A percentile compares a stretch with the other conserved stretches of the same genome.
phyloP scores from a whole-genome alignment of 2,329 filamentous ascomycete genomes.

The Aspergillus brunneoviolaceus region DNA sequence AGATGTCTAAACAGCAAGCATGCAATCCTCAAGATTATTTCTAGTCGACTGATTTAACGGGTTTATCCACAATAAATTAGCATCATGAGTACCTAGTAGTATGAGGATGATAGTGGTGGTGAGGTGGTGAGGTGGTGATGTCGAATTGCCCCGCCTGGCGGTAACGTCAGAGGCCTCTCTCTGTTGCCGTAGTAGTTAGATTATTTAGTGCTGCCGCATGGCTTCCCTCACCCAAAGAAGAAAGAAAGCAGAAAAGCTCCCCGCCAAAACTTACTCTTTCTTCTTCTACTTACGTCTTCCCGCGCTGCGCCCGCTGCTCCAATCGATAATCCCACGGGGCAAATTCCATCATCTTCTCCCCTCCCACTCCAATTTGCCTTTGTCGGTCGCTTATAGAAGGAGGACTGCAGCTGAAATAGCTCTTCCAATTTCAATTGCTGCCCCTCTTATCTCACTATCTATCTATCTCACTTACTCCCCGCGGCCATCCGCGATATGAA shows the following conservation, averaged over 20 bases:
- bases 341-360: not conserved
- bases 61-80: not conserved
- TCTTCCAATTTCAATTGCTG: constrained; percentile 17
- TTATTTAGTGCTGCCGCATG: not conserved
- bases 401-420: not conserved
- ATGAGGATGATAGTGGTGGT: not conserved
- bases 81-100: not conserved
- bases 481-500: constrained; percentile 32
- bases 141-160: constrained; percentile 22
- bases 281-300: constrained; percentile 11
- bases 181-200: not conserved
- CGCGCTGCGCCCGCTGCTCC: constrained; percentile 7
- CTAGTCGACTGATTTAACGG: not conserved
- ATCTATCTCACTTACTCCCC: constrained; percentile 3
- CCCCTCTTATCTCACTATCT: not conserved
- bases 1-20: constrained; percentile 14
- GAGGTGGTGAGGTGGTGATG: too few species aligned
- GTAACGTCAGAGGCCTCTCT: constrained; percentile 25
- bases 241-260: not conserved
- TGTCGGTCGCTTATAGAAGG: constrained; percentile 2
- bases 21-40: constrained; percentile 4
- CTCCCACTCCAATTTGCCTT: not conserved
- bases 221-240: not conserved
- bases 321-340: constrained; percentile 1
- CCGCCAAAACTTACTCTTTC: constrained; percentile 14